phyloP scores from a whole-genome alignment of 139 green algal genomes.

The Picochlorum sp. region DNA sequence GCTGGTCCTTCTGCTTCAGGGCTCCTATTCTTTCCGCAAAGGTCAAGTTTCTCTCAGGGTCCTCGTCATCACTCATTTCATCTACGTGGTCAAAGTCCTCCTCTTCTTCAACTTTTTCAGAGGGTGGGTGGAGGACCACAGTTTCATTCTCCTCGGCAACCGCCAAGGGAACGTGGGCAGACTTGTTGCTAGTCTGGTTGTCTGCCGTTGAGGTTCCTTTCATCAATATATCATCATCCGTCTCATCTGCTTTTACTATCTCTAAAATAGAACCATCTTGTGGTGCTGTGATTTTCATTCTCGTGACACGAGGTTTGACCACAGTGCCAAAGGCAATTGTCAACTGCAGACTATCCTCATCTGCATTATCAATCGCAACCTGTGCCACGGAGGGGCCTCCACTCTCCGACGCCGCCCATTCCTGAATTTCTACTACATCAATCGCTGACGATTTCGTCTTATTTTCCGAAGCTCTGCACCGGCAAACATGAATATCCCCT shows the following conservation, averaged over 20 bases:
- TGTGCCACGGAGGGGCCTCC: not conserved
- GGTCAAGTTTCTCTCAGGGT: constrained; percentile 6
- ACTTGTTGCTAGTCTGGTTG: not conserved
- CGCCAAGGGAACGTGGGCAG: not conserved
- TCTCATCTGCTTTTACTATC: too few species aligned
- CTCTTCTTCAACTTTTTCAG: constrained; percentile 6
- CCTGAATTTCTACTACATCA: not conserved
- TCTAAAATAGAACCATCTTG: too few species aligned
- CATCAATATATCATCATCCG: not conserved
- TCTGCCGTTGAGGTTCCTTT: not conserved
- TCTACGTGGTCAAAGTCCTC: not conserved
- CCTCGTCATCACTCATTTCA: constrained; percentile 2
- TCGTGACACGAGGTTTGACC: constrained; percentile 5
- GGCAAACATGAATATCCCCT: constrained; percentile 8
- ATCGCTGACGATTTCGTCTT: not conserved
- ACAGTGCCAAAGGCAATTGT: constrained; percentile 8
- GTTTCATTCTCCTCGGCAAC: constrained; percentile 3
- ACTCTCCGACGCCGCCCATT: not conserved
- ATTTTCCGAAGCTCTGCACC: constrained; percentile 1
- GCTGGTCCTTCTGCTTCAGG: not conserved
- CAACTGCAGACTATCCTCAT: not conserved
- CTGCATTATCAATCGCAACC: constrained; percentile 4
- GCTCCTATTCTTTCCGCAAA: constrained; percentile 21
- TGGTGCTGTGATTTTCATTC: too few species aligned
- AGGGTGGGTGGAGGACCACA: too few species aligned